A percentile compares a stretch with the other conserved stretches of the same genome.
These are phyloP conservation scores for Venturia oleaginea DNA, from an alignment of 2,329 filamentous ascomycete species.

Conservation along the genomic window DNA sequence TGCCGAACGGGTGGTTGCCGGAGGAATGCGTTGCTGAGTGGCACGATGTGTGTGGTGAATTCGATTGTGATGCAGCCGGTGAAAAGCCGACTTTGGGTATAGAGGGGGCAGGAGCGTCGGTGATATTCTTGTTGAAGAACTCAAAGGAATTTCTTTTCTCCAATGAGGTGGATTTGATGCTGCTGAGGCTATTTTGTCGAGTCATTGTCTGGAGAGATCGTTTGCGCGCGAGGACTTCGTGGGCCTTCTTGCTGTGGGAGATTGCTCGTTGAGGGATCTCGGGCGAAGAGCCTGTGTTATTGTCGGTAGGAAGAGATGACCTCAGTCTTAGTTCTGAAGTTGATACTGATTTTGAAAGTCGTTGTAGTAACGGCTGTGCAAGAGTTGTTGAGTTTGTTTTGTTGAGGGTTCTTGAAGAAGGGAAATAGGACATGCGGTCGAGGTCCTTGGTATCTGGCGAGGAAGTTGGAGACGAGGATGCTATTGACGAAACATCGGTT, in stretches of 20 bases:
- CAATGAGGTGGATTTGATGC: constrained; percentile 36
- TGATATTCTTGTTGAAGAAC: constrained; percentile 29
- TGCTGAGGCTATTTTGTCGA: constrained; percentile 38
- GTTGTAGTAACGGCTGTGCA: neutral
- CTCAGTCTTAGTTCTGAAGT: constrained; percentile 26
- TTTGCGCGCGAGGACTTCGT: constrained; percentile 64
- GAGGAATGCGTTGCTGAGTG: neutral
- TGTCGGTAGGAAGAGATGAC: neutral
- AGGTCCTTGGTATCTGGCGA: constrained; percentile 24
- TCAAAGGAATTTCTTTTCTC: constrained; percentile 43
- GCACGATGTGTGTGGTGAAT: neutral
- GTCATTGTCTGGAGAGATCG: constrained; percentile 42
- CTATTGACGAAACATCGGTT: constrained; percentile 26
- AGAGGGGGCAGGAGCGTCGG: constrained; percentile 13
- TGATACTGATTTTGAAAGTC: constrained; percentile 23
- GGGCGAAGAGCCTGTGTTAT: constrained; percentile 38
- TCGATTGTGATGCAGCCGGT: constrained; percentile 21
- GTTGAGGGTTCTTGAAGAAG: neutral
- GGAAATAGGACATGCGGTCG: constrained; percentile 1
- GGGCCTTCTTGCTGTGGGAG: constrained; percentile 82
- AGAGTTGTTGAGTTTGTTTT: neutral
- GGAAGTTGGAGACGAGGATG: constrained; percentile 18
- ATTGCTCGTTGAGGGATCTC: constrained; percentile 68
- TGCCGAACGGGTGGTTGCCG: constrained; percentile 65
- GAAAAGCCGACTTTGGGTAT: neutral